Evolutionary conservation across 192 early-diverging fungal species (phyloP), one percentile per base, ranked within the genome.

Genomic region (Chytriomyces confervae): DNA sequence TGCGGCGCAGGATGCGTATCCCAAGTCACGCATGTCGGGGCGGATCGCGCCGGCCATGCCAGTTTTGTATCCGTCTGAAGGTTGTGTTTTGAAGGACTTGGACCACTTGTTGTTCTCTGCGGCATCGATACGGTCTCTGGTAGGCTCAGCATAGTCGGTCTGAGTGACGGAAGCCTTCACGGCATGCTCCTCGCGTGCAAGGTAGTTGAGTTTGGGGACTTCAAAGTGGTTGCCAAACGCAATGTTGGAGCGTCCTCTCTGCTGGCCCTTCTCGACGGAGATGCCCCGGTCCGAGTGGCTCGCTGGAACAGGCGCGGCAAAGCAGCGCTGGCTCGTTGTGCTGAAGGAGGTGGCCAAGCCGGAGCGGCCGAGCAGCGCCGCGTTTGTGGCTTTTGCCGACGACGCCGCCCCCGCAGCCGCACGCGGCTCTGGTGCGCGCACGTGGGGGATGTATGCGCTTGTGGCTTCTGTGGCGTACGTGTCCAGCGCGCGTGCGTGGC

Each of bases 401-500:
- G 53, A 57, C 3, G 53, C 53, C 53, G 53, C 53, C 1, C 13
- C 53, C 0, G 1, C 13, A 57, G 36, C 36, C 0, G 36, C 36
- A 36, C 36, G 36, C 4, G 36, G 36, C 36, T 36, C 36, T 36
- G 36, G 36, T 2, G 2, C 36, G 36, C 4, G 36, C 36, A 36
- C 36, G 61, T 76, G 81, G 5, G 67, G 67, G 29, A 78, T 65
- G 44, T 75, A 85, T 29, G 84, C 77, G 9, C 60, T 72, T 43
- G 72, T 68, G 24, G 81, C 77, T n/a, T 80, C 77, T 1, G 84
- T 79, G 11, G 36, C 69, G 57, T 80, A 82, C 3, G 72, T 69
- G 11, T 47, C 66, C 49, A 69, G 78, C 72, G 79, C 77, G 44
- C 74, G 76, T 8, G 51, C 47, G 66, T 82, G 77, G 13, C 84